These are phyloP conservation scores for Geotrichum restrictum DNA, from an alignment of 1,139 yeast genomes.

Conservation along the genomic window DNA sequence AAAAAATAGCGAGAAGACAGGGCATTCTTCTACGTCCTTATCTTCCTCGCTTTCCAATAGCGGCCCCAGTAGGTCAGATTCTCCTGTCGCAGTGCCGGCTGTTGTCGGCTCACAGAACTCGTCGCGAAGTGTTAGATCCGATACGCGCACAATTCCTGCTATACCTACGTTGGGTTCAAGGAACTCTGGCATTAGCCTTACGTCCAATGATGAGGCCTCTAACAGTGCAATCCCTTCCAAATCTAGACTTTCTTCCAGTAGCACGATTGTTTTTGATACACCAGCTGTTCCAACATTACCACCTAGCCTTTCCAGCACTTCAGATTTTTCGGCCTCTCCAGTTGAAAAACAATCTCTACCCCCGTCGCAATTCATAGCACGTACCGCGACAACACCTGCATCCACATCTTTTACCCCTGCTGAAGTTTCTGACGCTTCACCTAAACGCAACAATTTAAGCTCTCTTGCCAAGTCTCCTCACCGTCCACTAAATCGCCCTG, in stretches of 20 bases:
- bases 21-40: not conserved
- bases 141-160: not conserved
- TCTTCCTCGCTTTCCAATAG: not conserved
- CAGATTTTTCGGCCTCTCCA: not conserved
- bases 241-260: not conserved
- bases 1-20: not conserved
- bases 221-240: not conserved
- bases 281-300: not conserved
- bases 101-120: not conserved
- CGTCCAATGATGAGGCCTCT: not conserved
- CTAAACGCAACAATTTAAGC: slow-evolving; percentile 4
- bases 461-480: slow-evolving; percentile 14
- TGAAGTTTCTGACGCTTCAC: not conserved
- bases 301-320: not conserved
- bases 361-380: not conserved
- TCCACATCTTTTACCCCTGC: not conserved
- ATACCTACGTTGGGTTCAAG: not conserved
- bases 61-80: not conserved
- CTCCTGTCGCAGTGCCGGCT: not conserved
- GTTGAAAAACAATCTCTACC: no score
- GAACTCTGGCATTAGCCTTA: not conserved
- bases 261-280: no score
- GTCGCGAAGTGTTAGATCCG: not conserved
- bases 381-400: not conserved
- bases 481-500: slow-evolving; percentile 16